Base-by-base conservation (phyloP, 257 asterid species). In the Capsicum pubescens region DNA sequence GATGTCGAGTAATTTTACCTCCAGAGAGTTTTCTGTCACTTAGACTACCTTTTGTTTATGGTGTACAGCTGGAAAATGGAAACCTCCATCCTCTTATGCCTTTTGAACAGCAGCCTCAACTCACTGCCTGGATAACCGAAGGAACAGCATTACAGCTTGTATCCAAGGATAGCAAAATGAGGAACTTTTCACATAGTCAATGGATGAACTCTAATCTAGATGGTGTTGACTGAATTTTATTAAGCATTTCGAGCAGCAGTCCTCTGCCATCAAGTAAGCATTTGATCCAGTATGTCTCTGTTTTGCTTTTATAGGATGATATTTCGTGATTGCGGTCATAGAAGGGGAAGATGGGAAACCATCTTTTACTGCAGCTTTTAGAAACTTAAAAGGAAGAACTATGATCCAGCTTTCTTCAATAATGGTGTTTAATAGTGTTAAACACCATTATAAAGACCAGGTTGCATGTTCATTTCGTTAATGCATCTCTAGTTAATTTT, bases 11-110 rank as follows among this genome's bases (percentile, higher is more conserved):
- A 90, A 91, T 93, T 84, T 92, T 97, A 84, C 98, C 98, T 69
- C 97, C 99, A 35, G 99, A 93, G 52, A 97, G 99, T 90, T 97
- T 95, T 85, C 91, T 97, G 84, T 95, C 98, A 81, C 88, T 97
- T 58, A 91, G 93, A 88, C 99, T 97, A 39, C 98, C 98, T 54
- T 97, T 95, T 87, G 87, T 92, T 76, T 94, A 95, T 85, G 98
- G 98, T 63, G 92, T 94, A 58, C 91, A 90, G 84, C 83, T 93
- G 86, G 98, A 90, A 81, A 94, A 90, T 91, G 98, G 98, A 84
- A 91, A 86, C 86, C 79, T 88, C 26, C 94, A 91, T 85, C 89
- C 98, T 85, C 93, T 96, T 68, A 89, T 84, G 85, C 97, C 96
- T 85, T 92, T 89, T 74, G 95, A 91, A 83, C 87, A 90, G 82